Base-by-base conservation (phyloP, 345 rosid genomes). In the Rhizophora apiculata region DNA sequence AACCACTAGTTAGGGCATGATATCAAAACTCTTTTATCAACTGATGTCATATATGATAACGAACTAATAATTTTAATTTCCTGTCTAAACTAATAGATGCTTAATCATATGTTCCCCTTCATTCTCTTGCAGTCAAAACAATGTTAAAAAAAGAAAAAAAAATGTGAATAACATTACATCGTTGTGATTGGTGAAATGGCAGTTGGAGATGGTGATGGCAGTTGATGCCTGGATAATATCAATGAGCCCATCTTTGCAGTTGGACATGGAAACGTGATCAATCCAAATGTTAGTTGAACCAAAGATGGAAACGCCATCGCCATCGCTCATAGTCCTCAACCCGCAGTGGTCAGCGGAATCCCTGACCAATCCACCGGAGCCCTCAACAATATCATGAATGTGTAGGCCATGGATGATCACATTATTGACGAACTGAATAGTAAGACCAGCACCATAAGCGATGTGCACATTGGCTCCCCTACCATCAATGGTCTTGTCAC, bases 401-500 rank as follows among this genome's bases (percentile, higher is more conserved):
- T 80, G 89, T 20, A 93, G 11, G 24, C 84, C 81, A 54, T 89
- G 96, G 69, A 93, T 85, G 79, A 93, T 86, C 13, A 93, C 58
- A 10, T 91, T 88, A 27, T 57, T 77, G 20, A 78, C 75, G 63
- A 83, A 86, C 55, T 86, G 96, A 60, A 89, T 27, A 0, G 90
- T 86, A 57, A 91, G 65, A 5, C 97, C 92, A 36, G 92, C 87
- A 6, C 97, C 98, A 15, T 77, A 71, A 0, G 86, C 83, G 3
- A 91, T 68, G 30, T 82, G 92, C 30, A 91, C 86, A 10, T 81
- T 71, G 53, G 79, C 85, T 65, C 97, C 97, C 19, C 97, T 82
- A 0, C 70, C 97, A 32, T 91, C 98, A 58, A 93, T 89, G n/a
- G 97, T 93, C 72, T 89, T 91, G 82, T 89, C 34, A 67, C 88